Evolutionary conservation across 345 rosid genomes (phyloP), one percentile per base, ranked within the genome.

Genomic region (Euphorbia lathyris): DNA sequence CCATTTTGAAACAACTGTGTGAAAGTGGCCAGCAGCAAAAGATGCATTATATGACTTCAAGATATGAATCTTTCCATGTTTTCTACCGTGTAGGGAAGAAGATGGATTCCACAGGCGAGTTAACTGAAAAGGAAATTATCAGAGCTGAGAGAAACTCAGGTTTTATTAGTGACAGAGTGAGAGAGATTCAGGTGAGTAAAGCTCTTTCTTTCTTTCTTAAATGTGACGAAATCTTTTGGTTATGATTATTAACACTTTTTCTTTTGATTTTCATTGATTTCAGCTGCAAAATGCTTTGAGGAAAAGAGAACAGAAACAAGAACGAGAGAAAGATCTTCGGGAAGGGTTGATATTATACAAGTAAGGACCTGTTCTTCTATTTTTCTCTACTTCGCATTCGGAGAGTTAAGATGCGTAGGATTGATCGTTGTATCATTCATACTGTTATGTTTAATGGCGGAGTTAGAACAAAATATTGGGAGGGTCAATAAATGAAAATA

Each of bases 141-240:
- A 88, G 93, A 79, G 93, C 96, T 30, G 99, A 95, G 83, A 88
- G 99, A 83, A 95, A 95, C 62, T 83, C 97, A 0, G 99, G 99
- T 58, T 81, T 80, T 30, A 81, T 95, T 66, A 95, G 99, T 66
- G 74, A 83, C 80, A 78, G 84, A 78, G 84, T 95, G 71, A 88
- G 97, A 74, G 97, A 92, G 61, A 92, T 95, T 74, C 99, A 95
- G 80, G 97, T 91, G 77, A 84, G 87, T 75, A 11, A 47, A 57
- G 19, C 57, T 36, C 40, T 30, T 30, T 1, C 38, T 48, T 42
- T 26, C 2, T 19, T 67, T 57, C 42, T 9, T 72, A 27, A 9
- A n/a, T 65, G 55, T 17, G 16, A 5, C 16, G 30, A 43, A 17
- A 2, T 10, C n/a, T 11, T 40, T 26, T 38, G 5, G 50, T 40